phyloP scores from a whole-genome alignment of 163 green algal species.

The Prototheca stagnorum region DNA sequence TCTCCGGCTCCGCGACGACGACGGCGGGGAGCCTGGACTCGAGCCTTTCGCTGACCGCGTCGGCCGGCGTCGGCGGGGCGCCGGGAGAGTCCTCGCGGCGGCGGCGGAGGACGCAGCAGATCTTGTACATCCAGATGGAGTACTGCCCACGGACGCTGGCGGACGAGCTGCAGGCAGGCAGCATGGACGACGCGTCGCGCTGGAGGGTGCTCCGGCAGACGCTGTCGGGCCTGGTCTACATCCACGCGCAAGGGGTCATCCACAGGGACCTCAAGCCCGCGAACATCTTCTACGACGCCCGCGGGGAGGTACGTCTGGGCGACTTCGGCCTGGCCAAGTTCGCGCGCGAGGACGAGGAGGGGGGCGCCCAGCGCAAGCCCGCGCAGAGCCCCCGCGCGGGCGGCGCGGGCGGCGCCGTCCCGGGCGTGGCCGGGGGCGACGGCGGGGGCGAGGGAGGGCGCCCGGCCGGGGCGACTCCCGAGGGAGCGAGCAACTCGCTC shows the following conservation, averaged over 20 bases:
- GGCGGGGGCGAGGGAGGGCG: no score
- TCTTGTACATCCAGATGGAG: conserved; percentile 63
- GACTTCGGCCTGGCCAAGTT: conserved; percentile 73
- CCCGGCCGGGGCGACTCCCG: no score
- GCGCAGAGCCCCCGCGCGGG: no score
- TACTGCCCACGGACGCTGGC: conserved; percentile 44
- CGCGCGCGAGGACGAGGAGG: neutral
- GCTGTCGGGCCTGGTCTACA: conserved; percentile 39
- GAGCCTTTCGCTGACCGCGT: no score
- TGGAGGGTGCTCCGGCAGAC: conserved; percentile 47
- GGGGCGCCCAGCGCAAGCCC: neutral
- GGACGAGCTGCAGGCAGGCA: conserved; percentile 22
- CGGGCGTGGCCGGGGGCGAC: neutral
- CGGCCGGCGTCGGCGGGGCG: no score
- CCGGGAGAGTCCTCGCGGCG: no score
- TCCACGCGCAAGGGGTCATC: conserved; percentile 43
- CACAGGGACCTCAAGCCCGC: conserved; percentile 60
- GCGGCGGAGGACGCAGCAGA: conserved; percentile 15
- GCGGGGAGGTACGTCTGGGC: conserved; percentile 74
- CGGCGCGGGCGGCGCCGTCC: conserved; percentile 2
- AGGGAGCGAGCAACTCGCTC: neutral
- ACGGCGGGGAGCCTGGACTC: neutral
- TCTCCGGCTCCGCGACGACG: neutral
- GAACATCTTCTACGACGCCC: conserved; percentile 77
- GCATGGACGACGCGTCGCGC: conserved; percentile 18